phyloP scores from a whole-genome alignment of 352 stramenopile genomes.

The Phytophthora citrophthora region DNA sequence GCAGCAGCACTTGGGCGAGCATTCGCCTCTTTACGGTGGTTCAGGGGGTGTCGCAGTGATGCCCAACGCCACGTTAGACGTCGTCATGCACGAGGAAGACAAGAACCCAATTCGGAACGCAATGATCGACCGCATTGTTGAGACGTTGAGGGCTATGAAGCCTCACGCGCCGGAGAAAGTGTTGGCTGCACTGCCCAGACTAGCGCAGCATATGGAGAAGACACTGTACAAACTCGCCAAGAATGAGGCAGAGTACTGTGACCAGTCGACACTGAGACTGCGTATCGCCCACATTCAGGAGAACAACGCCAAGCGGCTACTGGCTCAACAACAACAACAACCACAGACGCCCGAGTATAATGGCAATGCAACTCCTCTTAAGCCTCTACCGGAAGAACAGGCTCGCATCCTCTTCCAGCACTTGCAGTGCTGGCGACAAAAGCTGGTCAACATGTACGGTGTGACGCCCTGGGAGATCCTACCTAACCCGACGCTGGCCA shows the following conservation, averaged over 20 bases:
- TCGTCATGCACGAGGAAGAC: conserved; percentile 44
- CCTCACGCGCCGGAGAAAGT: conserved; percentile 95
- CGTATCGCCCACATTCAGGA: conserved; percentile 92
- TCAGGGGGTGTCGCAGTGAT: conserved; percentile 11
- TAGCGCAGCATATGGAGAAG: conserved; percentile 97
- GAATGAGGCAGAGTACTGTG: conserved; percentile 91
- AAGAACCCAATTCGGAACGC: conserved; percentile 42
- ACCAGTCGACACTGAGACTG: conserved; percentile 92
- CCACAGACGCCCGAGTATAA: conserved; percentile 20
- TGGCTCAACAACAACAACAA: conserved; percentile 58
- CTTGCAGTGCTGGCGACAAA: conserved; percentile 80
- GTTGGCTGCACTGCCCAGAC: conserved; percentile 94
- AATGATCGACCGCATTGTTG: conserved; percentile 83
- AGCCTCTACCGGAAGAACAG: conserved; percentile 65
- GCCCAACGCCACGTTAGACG: conserved; percentile 14
- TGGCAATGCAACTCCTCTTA: conserved; percentile 19
- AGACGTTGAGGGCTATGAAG: conserved; percentile 93
- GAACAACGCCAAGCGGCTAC: conserved; percentile 60
- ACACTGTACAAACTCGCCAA: conserved; percentile 88
- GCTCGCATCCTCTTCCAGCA: conserved; percentile 67
- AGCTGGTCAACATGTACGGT: conserved; percentile 77
- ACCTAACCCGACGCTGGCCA: conserved; percentile 74
- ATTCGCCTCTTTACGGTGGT: conserved; percentile 17
- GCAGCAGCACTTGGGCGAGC: conserved; percentile 24
- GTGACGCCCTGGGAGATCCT: conserved; percentile 77